Evolutionary conservation across 2,329 filamentous ascomycete species (phyloP).

Genomic region (Pseudogymnoascus sp.): DNA sequence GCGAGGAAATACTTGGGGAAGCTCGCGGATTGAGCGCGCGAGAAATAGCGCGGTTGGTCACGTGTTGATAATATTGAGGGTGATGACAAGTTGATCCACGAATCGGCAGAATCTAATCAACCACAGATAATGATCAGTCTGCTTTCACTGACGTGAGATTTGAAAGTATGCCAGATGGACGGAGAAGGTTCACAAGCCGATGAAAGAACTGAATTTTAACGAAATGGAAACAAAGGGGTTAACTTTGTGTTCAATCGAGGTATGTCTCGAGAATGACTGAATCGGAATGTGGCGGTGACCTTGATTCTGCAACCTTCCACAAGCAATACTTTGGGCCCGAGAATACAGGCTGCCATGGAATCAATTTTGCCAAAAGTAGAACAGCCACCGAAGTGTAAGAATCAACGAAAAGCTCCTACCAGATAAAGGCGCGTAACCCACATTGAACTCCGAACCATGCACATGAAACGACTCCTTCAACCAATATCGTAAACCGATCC

Average conservation of each 20-base stretch:
- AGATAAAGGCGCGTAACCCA: not conserved
- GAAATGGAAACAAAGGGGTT: not conserved
- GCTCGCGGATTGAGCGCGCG: constrained; percentile 7
- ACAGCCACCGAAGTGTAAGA: not conserved
- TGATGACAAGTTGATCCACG: constrained; percentile 3
- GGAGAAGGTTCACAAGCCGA: not conserved
- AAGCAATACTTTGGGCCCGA: not conserved
- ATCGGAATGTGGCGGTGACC: not conserved
- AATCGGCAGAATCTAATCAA: not conserved
- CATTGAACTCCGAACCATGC: not conserved
- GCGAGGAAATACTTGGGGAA: constrained; percentile 4
- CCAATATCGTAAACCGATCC: not conserved
- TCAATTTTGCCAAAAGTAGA: not conserved
- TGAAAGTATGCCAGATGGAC: not conserved
- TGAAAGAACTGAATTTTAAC: not conserved
- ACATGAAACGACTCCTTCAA: not conserved
- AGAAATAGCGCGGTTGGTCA: constrained; percentile 9
- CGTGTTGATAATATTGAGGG: constrained; percentile 2
- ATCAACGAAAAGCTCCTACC: constrained; percentile 2
- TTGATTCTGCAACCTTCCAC: constrained; percentile 5
- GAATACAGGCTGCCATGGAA: not conserved
- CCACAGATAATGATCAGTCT: not conserved
- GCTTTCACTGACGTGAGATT: not conserved
- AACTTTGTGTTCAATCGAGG: not conserved
- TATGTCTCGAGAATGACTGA: not conserved